Evolutionary conservation across 257 asterid species (phyloP).

Genomic region (Solanum ossicruentum): DNA sequence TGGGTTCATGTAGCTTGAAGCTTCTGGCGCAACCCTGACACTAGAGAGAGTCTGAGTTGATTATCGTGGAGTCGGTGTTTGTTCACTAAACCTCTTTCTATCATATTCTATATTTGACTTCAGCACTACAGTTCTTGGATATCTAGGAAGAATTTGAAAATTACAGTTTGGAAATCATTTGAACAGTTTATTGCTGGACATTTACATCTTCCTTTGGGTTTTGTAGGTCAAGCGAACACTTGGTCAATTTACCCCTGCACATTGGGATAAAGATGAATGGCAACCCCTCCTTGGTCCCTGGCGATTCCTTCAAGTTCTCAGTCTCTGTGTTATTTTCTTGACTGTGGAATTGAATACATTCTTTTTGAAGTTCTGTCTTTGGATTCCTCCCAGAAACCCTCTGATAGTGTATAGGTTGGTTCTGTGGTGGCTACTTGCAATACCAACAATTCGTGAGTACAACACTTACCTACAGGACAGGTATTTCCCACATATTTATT

Average conservation of each 20-base stretch:
- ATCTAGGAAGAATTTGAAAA: not conserved
- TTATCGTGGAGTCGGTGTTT: not conserved
- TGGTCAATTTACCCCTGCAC: slow-evolving; percentile 91
- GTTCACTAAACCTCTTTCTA: not conserved
- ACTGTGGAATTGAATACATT: slow-evolving; percentile 93
- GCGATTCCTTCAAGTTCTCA: slow-evolving; percentile 82
- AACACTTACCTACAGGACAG: slow-evolving; percentile 88
- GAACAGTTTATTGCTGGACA: not conserved
- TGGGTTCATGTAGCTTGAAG: not conserved
- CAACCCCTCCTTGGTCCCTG: slow-evolving; percentile 95
- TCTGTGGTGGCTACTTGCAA: slow-evolving; percentile 92
- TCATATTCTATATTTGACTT: not conserved
- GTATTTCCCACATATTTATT: slow-evolving; percentile 10
- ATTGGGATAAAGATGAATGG: slow-evolving; percentile 99
- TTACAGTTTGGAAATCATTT: not conserved
- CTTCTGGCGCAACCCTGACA: not conserved
- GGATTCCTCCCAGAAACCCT: slow-evolving; percentile 97
- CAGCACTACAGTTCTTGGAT: not conserved
- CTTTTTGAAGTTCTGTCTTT: slow-evolving; percentile 86
- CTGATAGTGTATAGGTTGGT: slow-evolving; percentile 64
- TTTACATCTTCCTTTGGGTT: not conserved
- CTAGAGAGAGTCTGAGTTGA: not conserved
- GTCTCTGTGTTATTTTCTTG: slow-evolving; percentile 69
- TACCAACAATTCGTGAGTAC: slow-evolving; percentile 93
- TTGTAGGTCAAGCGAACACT: slow-evolving; percentile 83